Percentiles rank a stretch among this genome's conserved stretches.
Conservation (phyloP, 2,329 filamentous ascomycete species). For the Colletotrichum sp. region DNA sequence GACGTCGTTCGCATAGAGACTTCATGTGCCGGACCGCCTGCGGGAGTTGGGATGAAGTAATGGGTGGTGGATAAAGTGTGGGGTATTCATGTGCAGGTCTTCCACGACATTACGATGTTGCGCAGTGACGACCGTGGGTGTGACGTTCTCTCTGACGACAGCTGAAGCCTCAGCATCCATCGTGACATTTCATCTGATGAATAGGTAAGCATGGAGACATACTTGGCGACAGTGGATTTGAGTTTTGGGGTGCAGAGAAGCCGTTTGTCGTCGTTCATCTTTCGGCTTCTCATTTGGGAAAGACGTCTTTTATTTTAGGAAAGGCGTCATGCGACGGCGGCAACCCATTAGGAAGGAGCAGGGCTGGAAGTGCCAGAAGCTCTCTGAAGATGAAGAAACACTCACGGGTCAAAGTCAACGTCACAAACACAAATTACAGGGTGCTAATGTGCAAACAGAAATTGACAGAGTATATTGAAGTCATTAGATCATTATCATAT, state of each 20-base stretch:
- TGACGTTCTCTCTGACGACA: not conserved
- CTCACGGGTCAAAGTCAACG: not conserved
- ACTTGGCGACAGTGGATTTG: not conserved
- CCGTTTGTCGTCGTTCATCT: not conserved
- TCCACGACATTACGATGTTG: not conserved
- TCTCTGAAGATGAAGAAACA: not conserved
- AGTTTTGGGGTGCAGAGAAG: not conserved
- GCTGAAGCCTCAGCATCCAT: not conserved
- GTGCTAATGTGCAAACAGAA: not conserved
- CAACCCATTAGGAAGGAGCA: not conserved
- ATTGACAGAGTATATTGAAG: not conserved
- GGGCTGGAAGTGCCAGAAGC: not conserved
- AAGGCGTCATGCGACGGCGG: not conserved
- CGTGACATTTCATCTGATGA: not conserved
- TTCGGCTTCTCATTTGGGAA: not conserved
- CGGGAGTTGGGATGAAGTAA: not conserved
- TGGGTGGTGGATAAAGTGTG: not conserved
- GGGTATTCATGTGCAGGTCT: not conserved
- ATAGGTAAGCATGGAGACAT: not conserved
- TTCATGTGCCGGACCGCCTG: not conserved
- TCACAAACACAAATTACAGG: not conserved
- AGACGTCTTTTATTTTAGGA: not conserved
- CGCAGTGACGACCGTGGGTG: not conserved
- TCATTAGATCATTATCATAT: not conserved
- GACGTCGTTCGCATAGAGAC: slow-evolving; percentile 7